These are phyloP conservation scores for Thelonectria blattea DNA, from an alignment of 2,329 filamentous ascomycete species.

Conservation along the genomic window DNA sequence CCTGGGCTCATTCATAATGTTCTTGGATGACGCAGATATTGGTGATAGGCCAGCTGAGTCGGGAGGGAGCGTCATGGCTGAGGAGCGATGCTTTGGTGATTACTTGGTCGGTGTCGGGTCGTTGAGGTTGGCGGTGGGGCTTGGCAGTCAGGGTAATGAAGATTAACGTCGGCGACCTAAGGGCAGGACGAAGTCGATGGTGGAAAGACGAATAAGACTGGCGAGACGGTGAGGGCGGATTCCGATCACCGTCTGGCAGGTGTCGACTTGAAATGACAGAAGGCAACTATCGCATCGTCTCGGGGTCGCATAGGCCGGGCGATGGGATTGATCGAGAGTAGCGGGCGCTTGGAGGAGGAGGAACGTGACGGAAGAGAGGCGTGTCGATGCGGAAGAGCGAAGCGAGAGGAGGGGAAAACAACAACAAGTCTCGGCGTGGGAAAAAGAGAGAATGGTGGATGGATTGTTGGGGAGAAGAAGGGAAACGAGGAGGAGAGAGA, in stretches of 20 bases:
- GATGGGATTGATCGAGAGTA: constrained; percentile 17
- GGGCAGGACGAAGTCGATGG: background rate
- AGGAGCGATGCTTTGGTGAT: constrained; percentile 15
- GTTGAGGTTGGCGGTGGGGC: constrained; percentile 18
- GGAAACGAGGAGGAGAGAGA: constrained; percentile 14
- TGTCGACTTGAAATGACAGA: constrained; percentile 30
- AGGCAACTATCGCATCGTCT: constrained; percentile 39
- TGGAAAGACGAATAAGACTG: constrained; percentile 4
- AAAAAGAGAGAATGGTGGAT: background rate
- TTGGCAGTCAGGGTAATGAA: constrained; percentile 1
- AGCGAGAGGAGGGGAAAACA: background rate
- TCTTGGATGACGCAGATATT: constrained; percentile 42
- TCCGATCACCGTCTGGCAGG: constrained; percentile 35
- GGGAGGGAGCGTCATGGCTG: constrained; percentile 44
- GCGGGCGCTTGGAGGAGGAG: constrained; percentile 24
- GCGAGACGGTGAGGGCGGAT: constrained; percentile 32
- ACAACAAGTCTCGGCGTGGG: background rate
- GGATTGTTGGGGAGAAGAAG: background rate
- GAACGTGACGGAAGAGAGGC: constrained; percentile 16
- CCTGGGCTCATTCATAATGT: constrained; percentile 42
- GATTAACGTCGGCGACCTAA: background rate
- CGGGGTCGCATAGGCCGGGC: constrained; percentile 28
- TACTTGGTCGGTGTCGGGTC: constrained; percentile 4
- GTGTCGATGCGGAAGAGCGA: background rate
- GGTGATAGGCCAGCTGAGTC: constrained; percentile 38